Base-by-base conservation (phyloP, 371 early-diverging fungal species). In the Lichtheimia ramosa region DNA sequence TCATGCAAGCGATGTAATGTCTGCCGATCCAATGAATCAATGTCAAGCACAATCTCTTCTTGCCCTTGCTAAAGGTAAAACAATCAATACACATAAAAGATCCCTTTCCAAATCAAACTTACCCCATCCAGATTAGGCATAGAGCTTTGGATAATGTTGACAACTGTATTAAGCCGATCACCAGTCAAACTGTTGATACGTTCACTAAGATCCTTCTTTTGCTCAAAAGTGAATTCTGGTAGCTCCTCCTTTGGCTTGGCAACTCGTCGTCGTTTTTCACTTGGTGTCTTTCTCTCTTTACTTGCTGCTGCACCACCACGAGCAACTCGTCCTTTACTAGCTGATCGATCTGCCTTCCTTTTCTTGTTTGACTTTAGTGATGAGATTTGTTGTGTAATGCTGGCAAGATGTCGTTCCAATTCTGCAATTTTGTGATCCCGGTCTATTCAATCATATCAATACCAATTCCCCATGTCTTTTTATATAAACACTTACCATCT, bases 21-120 rank as follows among this genome's bases (percentile, higher is more conserved):
- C n/a, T 63, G 73, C 61, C 83, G 79, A 66, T 93, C 93, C 48
- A 98, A 76, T 0, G 92, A 77, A 63, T 96, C 96, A 66, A 98
- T 96, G 65, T 98, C 98, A 55, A 98, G 82, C 64, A 96, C 97
- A 62, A 96, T 93, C 70, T 95, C 96, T 25, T 93, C 95, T 62
- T 91, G 82, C 13, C 89, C 93, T 51, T 72, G 80, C 80, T 82
- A 63, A 57, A 12, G 12, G 43, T 43, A 49, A 20, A 23, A 15
- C 6, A 16, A 28, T 25, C 14, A 21, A 49, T 5, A 46, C 13
- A 28, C 41, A 59, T 16, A n/a, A 42, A 50, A 15, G 51, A 53
- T 10, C 15, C 18, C 24, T 16, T 46, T 46, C 20, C 46, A 20
- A 43, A 14, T 39, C 41, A 2, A n/a, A 16, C 77, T 77, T 78